Evolutionary conservation across 768 basidiomycete species (phyloP), one percentile per base, ranked within the genome.

Genomic region (Gelatoporia subvermispora): DNA sequence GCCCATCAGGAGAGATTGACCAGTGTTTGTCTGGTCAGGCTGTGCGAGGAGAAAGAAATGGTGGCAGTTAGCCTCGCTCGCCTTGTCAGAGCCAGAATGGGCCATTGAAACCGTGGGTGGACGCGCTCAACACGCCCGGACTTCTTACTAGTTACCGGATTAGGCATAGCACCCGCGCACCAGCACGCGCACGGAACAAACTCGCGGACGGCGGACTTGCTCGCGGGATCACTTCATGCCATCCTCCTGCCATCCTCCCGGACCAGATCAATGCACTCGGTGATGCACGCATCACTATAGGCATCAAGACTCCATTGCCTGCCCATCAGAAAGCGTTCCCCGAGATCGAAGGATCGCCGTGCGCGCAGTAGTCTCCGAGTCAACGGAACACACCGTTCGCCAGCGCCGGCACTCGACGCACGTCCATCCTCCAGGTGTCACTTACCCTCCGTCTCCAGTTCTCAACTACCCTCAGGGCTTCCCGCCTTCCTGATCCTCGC

Each of bases 61-160:
- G n/a, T n/a, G n/a, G n/a, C n/a, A n/a, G 5, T 31, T 31, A 35
- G 2, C 34, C 18, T 46, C 31, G 38, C 37, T 47, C 40, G 47
- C 15, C 41, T 48, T 38, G 18, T 23, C 17, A 38, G 41, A 17
- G 46, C 13, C 28, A 31, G 28, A 31, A 13, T 13, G n/a, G n/a
- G 28, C 28, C 28, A 31, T 31, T 31, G 28, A 31, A 17, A 23
- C 22, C 28, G 25, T 7, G 41, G 38, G 22, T 40, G 17, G 47
- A 41, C 20, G 43, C 28, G 28, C 28, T 31, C 7, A 31, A 31
- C 8, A 38, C 28, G 24, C 37, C 22, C 25, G 39, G 23, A 42
- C 47, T 47, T 42, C 41, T 43, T 48, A 48, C 18, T 48, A 9
- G 24, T 42, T 40, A 23, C 46, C 43, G n/a, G 2, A 52, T 55